Percentiles rank a stretch among this genome's conserved stretches.
Conservation (phyloP, 2,329 filamentous ascomycete genomes). For the Akanthomyces dipterigenus region DNA sequence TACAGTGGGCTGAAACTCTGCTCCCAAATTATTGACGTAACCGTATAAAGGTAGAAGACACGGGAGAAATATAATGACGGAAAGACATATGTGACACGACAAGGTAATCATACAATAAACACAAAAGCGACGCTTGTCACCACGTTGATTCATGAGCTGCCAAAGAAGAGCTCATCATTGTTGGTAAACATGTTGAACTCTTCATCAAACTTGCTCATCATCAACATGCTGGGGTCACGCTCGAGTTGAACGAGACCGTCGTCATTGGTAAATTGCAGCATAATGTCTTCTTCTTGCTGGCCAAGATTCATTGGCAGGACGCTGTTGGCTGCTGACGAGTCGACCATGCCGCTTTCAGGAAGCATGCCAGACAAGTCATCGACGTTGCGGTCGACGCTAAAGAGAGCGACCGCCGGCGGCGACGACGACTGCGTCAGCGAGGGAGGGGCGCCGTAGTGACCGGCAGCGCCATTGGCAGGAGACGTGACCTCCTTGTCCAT, state of each 20-base stretch:
- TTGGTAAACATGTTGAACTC: constrained; percentile 47
- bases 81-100: constrained; percentile 12
- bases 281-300: constrained; percentile 31
- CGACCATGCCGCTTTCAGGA: constrained; percentile 26
- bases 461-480: constrained; percentile 43
- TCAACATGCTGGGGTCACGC: constrained; percentile 40
- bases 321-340: constrained; percentile 26
- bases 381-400: constrained; percentile 37
- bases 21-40: constrained; percentile 4
- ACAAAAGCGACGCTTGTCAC: constrained; percentile 8
- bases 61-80: background rate
- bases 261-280: constrained; percentile 21
- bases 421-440: constrained; percentile 56
- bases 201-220: constrained; percentile 49
- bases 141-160: constrained; percentile 23
- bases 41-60: background rate
- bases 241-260: constrained; percentile 37
- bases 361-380: constrained; percentile 27
- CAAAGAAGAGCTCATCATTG: constrained; percentile 47
- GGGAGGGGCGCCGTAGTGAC: constrained; percentile 51
- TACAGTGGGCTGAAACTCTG: background rate
- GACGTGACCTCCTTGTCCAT: constrained; percentile 36
- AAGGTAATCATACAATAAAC: constrained; percentile 15
- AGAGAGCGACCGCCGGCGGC: constrained; percentile 46
- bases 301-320: constrained; percentile 28